Percentiles rank a stretch among this genome's conserved stretches.
Conservation (phyloP, 2,329 filamentous ascomycete species). For the Trichoderma sp. region DNA sequence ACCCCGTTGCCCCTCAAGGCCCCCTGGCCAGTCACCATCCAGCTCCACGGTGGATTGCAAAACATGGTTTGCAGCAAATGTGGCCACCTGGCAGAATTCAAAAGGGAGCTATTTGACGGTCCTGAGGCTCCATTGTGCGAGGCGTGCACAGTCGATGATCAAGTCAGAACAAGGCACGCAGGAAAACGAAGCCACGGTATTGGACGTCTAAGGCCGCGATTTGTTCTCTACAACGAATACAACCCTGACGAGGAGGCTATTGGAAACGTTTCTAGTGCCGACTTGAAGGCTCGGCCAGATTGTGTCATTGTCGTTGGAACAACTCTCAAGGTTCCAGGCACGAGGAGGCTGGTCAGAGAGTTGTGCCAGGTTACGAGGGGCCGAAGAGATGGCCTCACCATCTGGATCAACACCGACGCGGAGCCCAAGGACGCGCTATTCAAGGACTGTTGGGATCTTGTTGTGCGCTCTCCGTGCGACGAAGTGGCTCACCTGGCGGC, state of each 20-base stretch:
- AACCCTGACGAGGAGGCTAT: slow-evolving; percentile 97
- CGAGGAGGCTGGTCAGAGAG: slow-evolving; percentile 83
- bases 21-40: slow-evolving; percentile 90
- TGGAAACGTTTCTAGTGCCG: slow-evolving; percentile 81
- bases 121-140: slow-evolving; percentile 78
- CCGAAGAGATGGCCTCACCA: slow-evolving; percentile 77
- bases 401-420: slow-evolving; percentile 91
- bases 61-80: slow-evolving; percentile 99
- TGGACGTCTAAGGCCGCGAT: slow-evolving; percentile 81
- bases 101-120: slow-evolving; percentile 76
- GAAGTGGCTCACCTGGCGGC: slow-evolving; percentile 74
- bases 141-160: slow-evolving; percentile 70
- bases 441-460: slow-evolving; percentile 88
- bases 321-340: slow-evolving; percentile 90
- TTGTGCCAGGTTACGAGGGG: slow-evolving; percentile 84
- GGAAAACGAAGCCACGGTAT: slow-evolving; percentile 93
- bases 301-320: slow-evolving; percentile 94
- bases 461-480: slow-evolving; percentile 84
- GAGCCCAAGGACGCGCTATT: slow-evolving; percentile 80
- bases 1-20: slow-evolving; percentile 79
- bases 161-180: slow-evolving; percentile 68
- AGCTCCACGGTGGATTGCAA: slow-evolving; percentile 87
- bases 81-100: slow-evolving; percentile 69
- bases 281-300: slow-evolving; percentile 81
- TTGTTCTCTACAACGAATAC: slow-evolving; percentile 96